Percentiles rank a stretch among this genome's conserved stretches.
phyloP scores from a whole-genome alignment of 192 early-diverging fungal genomes.

The Physocladia obscura region DNA sequence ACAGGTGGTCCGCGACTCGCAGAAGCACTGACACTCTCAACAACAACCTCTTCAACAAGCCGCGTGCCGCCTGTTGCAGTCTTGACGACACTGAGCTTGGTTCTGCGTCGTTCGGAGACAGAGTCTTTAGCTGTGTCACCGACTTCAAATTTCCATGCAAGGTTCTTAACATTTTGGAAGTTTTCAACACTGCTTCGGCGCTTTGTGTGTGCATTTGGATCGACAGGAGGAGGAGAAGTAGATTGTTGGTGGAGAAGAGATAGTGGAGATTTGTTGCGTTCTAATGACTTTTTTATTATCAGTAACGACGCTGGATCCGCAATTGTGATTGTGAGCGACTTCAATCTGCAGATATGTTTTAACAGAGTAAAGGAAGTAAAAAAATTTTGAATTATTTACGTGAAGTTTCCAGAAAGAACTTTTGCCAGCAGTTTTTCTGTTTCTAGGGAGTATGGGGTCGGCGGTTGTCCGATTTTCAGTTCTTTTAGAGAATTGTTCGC shows the following conservation, averaged over 20 bases:
- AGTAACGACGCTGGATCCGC: background rate
- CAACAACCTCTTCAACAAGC: background rate
- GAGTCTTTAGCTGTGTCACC: background rate
- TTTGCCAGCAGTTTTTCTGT: slow-evolving; percentile 2
- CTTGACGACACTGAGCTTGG: slow-evolving; percentile 2
- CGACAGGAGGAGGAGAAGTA: background rate
- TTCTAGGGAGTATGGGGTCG: background rate
- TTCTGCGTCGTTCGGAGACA: background rate
- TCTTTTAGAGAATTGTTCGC: slow-evolving; percentile 12
- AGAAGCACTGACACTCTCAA: no score
- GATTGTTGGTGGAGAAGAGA: background rate
- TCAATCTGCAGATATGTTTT: background rate
- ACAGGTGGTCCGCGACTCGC: no score
- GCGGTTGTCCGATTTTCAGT: background rate
- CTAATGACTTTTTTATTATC: background rate
- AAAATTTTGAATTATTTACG: background rate
- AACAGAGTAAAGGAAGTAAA: no score
- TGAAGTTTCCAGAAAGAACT: background rate
- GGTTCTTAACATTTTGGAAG: background rate
- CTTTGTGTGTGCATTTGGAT: background rate
- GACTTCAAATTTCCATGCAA: slow-evolving; percentile 3
- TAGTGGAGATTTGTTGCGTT: background rate
- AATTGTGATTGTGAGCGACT: background rate
- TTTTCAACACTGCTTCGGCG: background rate
- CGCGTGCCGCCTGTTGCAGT: background rate